phyloP scores from a whole-genome alignment of 257 asterid species.

The Salvia hispanica region DNA sequence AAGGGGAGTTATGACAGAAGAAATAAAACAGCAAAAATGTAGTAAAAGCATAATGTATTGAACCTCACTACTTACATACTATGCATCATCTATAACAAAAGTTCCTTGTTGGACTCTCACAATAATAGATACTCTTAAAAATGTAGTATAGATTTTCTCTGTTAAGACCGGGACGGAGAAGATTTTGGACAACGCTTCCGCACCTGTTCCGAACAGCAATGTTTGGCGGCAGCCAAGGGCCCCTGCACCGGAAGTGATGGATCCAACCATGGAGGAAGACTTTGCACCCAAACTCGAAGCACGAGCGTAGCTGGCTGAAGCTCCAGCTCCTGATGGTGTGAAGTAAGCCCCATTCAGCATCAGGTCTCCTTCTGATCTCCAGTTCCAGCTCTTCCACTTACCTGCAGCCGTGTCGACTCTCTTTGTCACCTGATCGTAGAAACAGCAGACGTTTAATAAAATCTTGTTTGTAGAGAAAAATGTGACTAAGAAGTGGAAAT shows the following conservation, averaged over 20 bases:
- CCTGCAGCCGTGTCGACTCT: slow-evolving; percentile 60
- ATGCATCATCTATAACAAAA: slow-evolving; percentile 60
- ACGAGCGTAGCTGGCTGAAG: slow-evolving; percentile 80
- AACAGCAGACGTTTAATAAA: background rate
- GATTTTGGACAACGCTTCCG: slow-evolving; percentile 69
- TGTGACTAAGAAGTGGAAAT: no score
- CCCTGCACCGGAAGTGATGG: slow-evolving; percentile 78
- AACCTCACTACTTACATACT: slow-evolving; percentile 36
- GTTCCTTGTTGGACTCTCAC: slow-evolving; percentile 52
- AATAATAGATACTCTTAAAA: slow-evolving; percentile 30
- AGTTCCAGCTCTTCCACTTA: slow-evolving; percentile 80
- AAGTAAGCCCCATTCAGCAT: slow-evolving; percentile 91
- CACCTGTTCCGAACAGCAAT: slow-evolving; percentile 46
- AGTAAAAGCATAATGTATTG: slow-evolving; percentile 32
- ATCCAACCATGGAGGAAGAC: slow-evolving; percentile 66
- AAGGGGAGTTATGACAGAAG: slow-evolving; percentile 36
- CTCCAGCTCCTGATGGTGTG: slow-evolving; percentile 87
- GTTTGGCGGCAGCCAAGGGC: slow-evolving; percentile 63
- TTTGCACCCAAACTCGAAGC: slow-evolving; percentile 93
- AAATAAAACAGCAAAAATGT: slow-evolving; percentile 32
- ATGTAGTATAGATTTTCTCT: background rate
- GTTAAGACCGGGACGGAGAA: slow-evolving; percentile 3
- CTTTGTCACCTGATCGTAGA: slow-evolving; percentile 67
- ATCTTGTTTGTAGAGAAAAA: background rate
- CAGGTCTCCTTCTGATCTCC: slow-evolving; percentile 91